These are phyloP conservation scores for Rehmannia glutinosa DNA, from an alignment of 257 asterid species.

Conservation along the genomic window DNA sequence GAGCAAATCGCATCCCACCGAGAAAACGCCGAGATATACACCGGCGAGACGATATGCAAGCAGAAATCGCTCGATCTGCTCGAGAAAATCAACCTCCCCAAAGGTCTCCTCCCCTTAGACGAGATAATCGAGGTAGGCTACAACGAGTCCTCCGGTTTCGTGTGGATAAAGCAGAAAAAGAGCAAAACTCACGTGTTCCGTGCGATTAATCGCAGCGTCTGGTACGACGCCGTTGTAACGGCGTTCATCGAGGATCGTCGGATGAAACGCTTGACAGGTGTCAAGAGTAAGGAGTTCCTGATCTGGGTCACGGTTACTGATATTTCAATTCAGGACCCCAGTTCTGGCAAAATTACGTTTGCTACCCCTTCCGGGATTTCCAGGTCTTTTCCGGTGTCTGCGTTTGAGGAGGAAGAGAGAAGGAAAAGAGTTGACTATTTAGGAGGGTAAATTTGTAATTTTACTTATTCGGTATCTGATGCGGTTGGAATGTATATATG, in stretches of 20 bases:
- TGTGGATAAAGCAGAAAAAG: slow-evolving; percentile 67
- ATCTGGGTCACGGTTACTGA: slow-evolving; percentile 60
- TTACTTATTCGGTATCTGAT: too few species aligned
- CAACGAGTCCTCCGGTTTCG: slow-evolving; percentile 55
- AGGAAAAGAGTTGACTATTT: neutral
- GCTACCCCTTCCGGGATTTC: slow-evolving; percentile 51
- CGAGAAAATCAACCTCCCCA: slow-evolving; percentile 50
- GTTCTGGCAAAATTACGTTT: slow-evolving; percentile 45
- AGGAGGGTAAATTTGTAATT: too few species aligned
- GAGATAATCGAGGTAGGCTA: slow-evolving; percentile 57
- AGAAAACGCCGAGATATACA: slow-evolving; percentile 50
- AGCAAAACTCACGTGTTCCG: slow-evolving; percentile 44
- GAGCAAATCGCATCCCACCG: slow-evolving; percentile 42
- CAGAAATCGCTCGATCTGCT: slow-evolving; percentile 54
- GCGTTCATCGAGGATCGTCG: slow-evolving; percentile 56
- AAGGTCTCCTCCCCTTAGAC: slow-evolving; percentile 59
- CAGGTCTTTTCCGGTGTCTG: slow-evolving; percentile 52
- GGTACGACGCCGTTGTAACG: slow-evolving; percentile 66
- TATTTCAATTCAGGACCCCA: slow-evolving; percentile 45
- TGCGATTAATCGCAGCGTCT: slow-evolving; percentile 44
- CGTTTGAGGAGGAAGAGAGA: slow-evolving; percentile 50
- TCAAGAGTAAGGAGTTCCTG: slow-evolving; percentile 70
- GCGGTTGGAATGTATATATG: too few species aligned
- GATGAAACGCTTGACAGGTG: slow-evolving; percentile 72
- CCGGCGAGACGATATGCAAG: slow-evolving; percentile 57